These are phyloP conservation scores for Yamadazyma dendronema DNA, from an alignment of 1,139 yeast species.

Conservation along the genomic window DNA sequence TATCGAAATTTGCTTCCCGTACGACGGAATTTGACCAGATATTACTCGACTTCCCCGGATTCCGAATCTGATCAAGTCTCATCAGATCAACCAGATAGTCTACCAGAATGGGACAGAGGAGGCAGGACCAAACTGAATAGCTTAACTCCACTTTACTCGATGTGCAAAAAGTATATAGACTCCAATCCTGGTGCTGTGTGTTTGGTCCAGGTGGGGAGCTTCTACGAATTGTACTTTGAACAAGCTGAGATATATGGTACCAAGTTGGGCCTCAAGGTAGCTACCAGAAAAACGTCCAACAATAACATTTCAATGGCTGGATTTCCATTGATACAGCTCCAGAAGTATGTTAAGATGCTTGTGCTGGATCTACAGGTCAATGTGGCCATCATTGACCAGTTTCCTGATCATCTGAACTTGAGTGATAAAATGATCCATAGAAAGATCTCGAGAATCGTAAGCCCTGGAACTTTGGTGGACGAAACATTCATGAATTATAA, in stretches of 20 bases:
- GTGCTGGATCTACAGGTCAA: conserved; percentile 67
- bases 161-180: conserved; percentile 34
- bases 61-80: not conserved
- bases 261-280: conserved; percentile 57
- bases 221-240: conserved; percentile 85
- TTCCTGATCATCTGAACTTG: conserved; percentile 17
- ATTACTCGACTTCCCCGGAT: not conserved
- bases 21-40: not conserved
- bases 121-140: conserved; percentile 31
- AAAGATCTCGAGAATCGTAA: conserved; percentile 73
- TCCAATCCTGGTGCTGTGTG: conserved; percentile 66
- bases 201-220: conserved; percentile 83
- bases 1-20: too few relatives aligned
- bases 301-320: conserved; percentile 83
- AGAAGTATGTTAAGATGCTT: conserved; percentile 68
- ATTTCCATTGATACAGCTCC: conserved; percentile 72
- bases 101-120: conserved; percentile 40
- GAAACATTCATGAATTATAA: conserved; percentile 78
- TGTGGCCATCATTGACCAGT: conserved; percentile 83
- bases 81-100: not conserved
- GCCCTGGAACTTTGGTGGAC: conserved; percentile 92
- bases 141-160: conserved; percentile 37
- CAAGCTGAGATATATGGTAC: conserved; percentile 80
- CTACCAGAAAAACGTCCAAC: conserved; percentile 38
- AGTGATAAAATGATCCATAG: conserved; percentile 50